These are phyloP conservation scores for Suhomyces atakaporum DNA, from an alignment of 1,139 yeast genomes.

Conservation along the genomic window DNA sequence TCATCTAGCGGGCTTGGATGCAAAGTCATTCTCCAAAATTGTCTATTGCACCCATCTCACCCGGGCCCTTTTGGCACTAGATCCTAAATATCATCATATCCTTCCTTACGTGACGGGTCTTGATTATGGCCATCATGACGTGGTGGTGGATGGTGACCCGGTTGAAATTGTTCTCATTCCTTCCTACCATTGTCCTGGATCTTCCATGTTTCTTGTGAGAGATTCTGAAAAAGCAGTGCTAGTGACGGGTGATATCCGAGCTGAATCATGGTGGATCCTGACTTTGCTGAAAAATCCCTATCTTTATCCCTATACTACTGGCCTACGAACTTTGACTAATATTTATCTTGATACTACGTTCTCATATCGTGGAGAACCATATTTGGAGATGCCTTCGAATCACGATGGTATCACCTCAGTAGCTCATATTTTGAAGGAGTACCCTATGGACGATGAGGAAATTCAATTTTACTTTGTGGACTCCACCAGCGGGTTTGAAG, in stretches of 20 bases:
- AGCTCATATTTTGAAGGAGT: conserved; percentile 35
- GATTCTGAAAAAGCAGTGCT: conserved; percentile 36
- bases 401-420: conserved; percentile 42
- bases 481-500: conserved; percentile 56
- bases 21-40: conserved; percentile 38
- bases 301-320: conserved; percentile 46
- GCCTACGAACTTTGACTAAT: conserved; percentile 39
- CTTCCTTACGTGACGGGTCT: conserved; percentile 23
- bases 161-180: conserved; percentile 29
- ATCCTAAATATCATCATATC: conserved; percentile 26
- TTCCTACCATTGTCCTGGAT: conserved; percentile 66
- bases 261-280: conserved; percentile 56
- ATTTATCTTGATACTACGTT: conserved; percentile 62
- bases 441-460: conserved; percentile 45
- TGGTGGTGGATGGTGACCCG: conserved; percentile 15
- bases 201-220: conserved; percentile 57
- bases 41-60: conserved; percentile 56
- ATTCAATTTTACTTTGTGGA: conserved; percentile 46
- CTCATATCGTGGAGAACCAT: conserved; percentile 53
- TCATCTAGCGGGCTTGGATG: conserved; percentile 53
- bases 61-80: conserved; percentile 30
- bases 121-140: conserved; percentile 14
- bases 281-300: conserved; percentile 38
- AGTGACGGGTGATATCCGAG: conserved; percentile 61
- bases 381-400: conserved; percentile 45